Conservation (phyloP, 129 eudicot species). For the Calendula officinalis region DNA sequence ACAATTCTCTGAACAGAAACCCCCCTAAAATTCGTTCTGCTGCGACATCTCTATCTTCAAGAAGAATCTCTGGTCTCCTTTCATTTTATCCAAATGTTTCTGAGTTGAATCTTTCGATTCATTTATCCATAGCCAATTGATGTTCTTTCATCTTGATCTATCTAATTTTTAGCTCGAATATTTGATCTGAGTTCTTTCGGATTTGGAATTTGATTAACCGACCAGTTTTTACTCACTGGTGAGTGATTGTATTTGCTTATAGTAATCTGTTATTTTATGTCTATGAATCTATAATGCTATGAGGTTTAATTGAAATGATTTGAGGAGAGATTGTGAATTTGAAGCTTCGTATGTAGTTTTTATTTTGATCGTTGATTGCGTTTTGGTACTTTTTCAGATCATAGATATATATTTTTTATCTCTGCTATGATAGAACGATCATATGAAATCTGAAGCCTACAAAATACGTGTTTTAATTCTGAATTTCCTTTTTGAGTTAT, state of each 20-base stretch:
- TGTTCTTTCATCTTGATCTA: constrained; percentile 12
- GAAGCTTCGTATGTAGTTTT: too few species aligned
- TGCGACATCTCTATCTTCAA: constrained; percentile 23
- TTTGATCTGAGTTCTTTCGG: neutral
- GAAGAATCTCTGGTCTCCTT: constrained; percentile 34
- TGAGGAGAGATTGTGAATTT: too few species aligned
- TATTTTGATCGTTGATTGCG: constrained; percentile 15
- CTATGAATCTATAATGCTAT: neutral
- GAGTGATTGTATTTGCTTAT: constrained; percentile 24
- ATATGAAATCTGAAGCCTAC: constrained; percentile 8
- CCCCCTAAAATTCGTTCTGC: constrained; percentile 27
- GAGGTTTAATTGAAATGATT: too few species aligned
- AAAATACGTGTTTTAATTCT: constrained; percentile 1
- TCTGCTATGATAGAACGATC: constrained; percentile 1
- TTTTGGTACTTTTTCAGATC: neutral
- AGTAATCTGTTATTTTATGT: neutral
- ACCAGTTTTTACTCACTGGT: neutral
- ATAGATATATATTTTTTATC: neutral
- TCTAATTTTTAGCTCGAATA: constrained; percentile 8
- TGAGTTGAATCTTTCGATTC: constrained; percentile 12
- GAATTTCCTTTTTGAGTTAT: neutral
- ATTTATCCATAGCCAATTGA: constrained; percentile 13
- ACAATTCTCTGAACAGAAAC: constrained; percentile 11
- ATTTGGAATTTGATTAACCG: too few species aligned
- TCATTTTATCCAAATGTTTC: constrained; percentile 26